Conservation (phyloP, 2,329 filamentous ascomycete species). For the Rutstroemia sp. region DNA sequence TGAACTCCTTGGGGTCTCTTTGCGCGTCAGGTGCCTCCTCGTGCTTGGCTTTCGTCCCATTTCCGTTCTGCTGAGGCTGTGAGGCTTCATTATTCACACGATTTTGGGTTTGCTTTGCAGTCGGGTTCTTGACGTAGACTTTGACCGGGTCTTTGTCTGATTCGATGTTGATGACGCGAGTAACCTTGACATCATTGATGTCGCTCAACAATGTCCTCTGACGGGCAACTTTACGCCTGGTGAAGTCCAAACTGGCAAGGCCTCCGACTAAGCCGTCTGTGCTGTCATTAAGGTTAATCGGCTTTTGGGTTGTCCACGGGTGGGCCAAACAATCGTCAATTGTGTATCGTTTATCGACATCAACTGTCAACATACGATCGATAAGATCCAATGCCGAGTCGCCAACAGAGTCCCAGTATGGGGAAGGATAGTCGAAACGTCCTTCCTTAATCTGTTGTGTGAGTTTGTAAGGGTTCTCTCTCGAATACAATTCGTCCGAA, state of each 20-base stretch:
- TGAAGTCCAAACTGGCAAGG: constrained; percentile 74
- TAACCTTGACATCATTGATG: constrained; percentile 67
- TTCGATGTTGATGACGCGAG: constrained; percentile 49
- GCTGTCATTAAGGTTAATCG: constrained; percentile 65
- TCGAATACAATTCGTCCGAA: constrained; percentile 80
- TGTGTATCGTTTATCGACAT: constrained; percentile 74
- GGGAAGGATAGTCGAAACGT: constrained; percentile 88
- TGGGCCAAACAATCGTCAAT: constrained; percentile 88
- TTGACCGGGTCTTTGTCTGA: constrained; percentile 55
- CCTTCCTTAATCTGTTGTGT: constrained; percentile 86
- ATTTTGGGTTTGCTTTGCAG: constrained; percentile 34
- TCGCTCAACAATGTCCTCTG: constrained; percentile 80
- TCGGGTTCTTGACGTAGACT: constrained; percentile 66
- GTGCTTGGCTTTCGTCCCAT: constrained; percentile 28
- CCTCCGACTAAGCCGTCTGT: constrained; percentile 90
- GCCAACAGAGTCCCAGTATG: constrained; percentile 87
- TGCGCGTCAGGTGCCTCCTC: constrained; percentile 63
- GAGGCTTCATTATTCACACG: constrained; percentile 34
- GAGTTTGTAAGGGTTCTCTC: constrained; percentile 77
- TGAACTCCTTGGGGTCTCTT: constrained; percentile 68
- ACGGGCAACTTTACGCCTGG: constrained; percentile 68
- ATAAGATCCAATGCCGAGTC: constrained; percentile 88
- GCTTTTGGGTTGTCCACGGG: constrained; percentile 70
- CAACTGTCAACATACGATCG: constrained; percentile 87
- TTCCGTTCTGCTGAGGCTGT: constrained; percentile 20